Conservation (phyloP, 2,329 filamentous ascomycete species). For the Passalora sequoiae region DNA sequence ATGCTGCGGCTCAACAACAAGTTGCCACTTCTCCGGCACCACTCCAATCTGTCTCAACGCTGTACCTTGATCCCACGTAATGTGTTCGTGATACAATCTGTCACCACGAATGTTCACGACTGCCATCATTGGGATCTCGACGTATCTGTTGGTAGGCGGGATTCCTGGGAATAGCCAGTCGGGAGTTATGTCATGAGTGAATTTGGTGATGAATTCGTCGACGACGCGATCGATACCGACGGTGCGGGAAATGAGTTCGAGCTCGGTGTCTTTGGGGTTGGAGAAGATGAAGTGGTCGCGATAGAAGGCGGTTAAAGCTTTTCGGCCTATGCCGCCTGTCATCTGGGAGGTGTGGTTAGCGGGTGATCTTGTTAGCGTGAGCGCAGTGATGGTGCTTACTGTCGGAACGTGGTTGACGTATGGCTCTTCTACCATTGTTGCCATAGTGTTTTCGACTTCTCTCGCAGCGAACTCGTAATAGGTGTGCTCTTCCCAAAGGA, state of each 20-base stretch:
- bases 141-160: slow-evolving; percentile 50
- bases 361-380: too few species aligned
- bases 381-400: slow-evolving; percentile 9
- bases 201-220: slow-evolving; percentile 63
- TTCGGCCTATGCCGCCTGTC: slow-evolving; percentile 63
- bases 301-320: slow-evolving; percentile 62
- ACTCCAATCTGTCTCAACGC: slow-evolving; percentile 58
- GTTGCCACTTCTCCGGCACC: slow-evolving; percentile 60
- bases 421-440: slow-evolving; percentile 73
- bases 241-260: slow-evolving; percentile 67
- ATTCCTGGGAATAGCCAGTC: slow-evolving; percentile 67
- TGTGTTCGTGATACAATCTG: slow-evolving; percentile 65
- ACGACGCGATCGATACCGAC: slow-evolving; percentile 67
- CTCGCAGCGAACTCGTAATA: slow-evolving; percentile 64
- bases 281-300: slow-evolving; percentile 67
- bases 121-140: slow-evolving; percentile 59
- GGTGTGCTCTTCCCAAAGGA: slow-evolving; percentile 75
- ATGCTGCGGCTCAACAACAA: slow-evolving; percentile 46
- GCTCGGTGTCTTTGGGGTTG: slow-evolving; percentile 61
- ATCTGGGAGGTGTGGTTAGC: slow-evolving; percentile 31
- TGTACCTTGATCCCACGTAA: slow-evolving; percentile 64
- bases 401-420: slow-evolving; percentile 76
- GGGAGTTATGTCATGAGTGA: slow-evolving; percentile 58
- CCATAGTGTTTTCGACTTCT: slow-evolving; percentile 67
- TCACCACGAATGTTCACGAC: slow-evolving; percentile 65